phyloP scores from a whole-genome alignment of 2,329 filamentous ascomycete genomes.

The Fusarium sp. region DNA sequence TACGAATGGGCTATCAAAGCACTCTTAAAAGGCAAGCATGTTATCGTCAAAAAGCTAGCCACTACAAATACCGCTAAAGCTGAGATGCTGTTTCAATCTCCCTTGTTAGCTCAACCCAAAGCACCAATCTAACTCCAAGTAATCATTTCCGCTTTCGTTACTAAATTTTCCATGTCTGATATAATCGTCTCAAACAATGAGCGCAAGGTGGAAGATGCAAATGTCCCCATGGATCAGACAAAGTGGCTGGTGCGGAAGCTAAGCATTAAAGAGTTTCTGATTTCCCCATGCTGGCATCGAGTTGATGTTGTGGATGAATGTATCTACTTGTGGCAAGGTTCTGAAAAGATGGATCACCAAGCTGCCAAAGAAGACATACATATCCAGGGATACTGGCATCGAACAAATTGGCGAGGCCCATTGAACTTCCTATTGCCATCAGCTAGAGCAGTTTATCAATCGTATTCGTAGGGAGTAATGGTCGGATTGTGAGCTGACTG shows the following conservation, averaged over 20 bases:
- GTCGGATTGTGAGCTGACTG: too few relatives aligned
- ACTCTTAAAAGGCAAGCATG: conserved; percentile 3
- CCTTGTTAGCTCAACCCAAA: background rate
- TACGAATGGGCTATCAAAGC: background rate
- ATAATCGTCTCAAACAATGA: background rate
- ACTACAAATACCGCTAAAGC: background rate
- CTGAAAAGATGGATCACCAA: background rate
- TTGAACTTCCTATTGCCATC: background rate
- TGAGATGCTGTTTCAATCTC: background rate
- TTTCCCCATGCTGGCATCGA: background rate
- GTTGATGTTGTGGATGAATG: conserved; percentile 1
- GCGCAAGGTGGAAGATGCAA: fast-evolving
- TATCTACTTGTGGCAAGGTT: background rate
- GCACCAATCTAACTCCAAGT: background rate
- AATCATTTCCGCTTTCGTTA: conserved; percentile 6
- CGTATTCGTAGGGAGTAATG: background rate
- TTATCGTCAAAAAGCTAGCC: background rate
- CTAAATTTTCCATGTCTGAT: background rate
- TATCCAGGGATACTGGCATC: background rate
- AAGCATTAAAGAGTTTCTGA: background rate
- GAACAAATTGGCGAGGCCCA: background rate
- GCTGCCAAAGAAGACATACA: background rate
- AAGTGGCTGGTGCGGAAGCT: background rate
- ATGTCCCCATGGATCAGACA: background rate
- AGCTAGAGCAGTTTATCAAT: background rate